Conservation (phyloP, 768 basidiomycete genomes). For the Leccinum rimulosum region DNA sequence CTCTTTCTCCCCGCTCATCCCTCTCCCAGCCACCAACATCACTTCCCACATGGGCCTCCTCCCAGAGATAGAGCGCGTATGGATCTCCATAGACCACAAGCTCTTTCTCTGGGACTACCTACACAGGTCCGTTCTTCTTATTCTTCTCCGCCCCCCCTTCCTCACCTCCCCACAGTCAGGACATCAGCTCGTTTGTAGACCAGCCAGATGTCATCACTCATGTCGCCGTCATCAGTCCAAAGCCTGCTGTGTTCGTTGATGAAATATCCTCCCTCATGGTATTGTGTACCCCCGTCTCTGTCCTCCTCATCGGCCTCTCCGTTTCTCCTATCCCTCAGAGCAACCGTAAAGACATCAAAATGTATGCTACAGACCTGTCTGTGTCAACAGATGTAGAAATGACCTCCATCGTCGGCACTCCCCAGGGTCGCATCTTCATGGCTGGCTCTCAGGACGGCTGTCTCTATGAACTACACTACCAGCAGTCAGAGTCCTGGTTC, state of each 20-base stretch:
- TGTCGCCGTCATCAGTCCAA: slow-evolving; percentile 86
- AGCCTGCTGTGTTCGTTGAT: slow-evolving; percentile 85
- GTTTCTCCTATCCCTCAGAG: slow-evolving; percentile 40
- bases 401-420: slow-evolving; percentile 76
- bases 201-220: slow-evolving; percentile 87
- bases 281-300: slow-evolving; percentile 81
- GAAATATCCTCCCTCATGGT: slow-evolving; percentile 87
- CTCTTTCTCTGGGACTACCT: slow-evolving; percentile 96
- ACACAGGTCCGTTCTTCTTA: slow-evolving; percentile 66
- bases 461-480: slow-evolving; percentile 91
- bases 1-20: slow-evolving; percentile 9
- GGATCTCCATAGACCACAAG: slow-evolving; percentile 93
- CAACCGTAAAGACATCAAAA: slow-evolving; percentile 69
- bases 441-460: slow-evolving; percentile 80
- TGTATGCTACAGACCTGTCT: slow-evolving; percentile 88
- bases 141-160: not conserved
- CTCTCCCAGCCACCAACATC: slow-evolving; percentile 55
- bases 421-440: slow-evolving; percentile 90
- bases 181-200: slow-evolving; percentile 89
- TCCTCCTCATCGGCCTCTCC: slow-evolving; percentile 83
- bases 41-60: slow-evolving; percentile 87
- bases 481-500: slow-evolving; percentile 90
- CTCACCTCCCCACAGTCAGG: slow-evolving; percentile 52
- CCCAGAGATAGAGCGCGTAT: slow-evolving; percentile 90
- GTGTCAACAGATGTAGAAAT: slow-evolving; percentile 81